Conservation (phyloP, 768 basidiomycete species). For the Tulasnella sp. region DNA sequence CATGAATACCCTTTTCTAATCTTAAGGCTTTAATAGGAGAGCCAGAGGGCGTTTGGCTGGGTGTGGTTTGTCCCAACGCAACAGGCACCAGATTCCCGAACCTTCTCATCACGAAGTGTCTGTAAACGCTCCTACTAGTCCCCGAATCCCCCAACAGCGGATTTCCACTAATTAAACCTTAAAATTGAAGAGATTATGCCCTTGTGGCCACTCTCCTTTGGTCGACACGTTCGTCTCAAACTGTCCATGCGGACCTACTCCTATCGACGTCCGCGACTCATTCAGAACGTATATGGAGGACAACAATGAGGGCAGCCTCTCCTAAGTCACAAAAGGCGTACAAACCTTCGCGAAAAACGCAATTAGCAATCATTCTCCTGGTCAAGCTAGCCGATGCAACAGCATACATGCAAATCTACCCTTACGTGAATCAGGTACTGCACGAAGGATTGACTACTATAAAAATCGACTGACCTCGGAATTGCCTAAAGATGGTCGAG, state of each 20-base stretch:
- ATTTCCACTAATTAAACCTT: too few species aligned
- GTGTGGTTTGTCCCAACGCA: too few species aligned
- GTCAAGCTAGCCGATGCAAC: background rate
- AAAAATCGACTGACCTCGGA: background rate
- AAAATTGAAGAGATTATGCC: background rate
- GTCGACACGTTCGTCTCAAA: background rate
- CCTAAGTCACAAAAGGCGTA: background rate
- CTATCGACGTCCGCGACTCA: background rate
- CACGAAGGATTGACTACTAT: background rate
- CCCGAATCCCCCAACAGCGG: too few species aligned
- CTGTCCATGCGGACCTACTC: background rate
- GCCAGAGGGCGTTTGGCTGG: too few species aligned
- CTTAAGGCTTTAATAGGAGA: too few species aligned
- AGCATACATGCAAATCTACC: background rate
- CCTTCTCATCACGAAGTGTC: too few species aligned
- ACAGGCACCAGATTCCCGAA: too few species aligned
- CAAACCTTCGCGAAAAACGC: background rate
- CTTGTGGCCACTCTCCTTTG: background rate
- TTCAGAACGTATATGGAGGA: background rate
- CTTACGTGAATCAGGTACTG: background rate
- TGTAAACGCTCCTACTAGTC: too few species aligned
- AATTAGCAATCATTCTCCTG: background rate
- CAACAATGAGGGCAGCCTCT: background rate
- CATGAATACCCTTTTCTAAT: too few species aligned
- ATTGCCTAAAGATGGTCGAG: conserved; percentile 17